Evolutionary conservation across 1,284 basidiomycete species (phyloP).

Genomic region (Pascua sp.): DNA sequence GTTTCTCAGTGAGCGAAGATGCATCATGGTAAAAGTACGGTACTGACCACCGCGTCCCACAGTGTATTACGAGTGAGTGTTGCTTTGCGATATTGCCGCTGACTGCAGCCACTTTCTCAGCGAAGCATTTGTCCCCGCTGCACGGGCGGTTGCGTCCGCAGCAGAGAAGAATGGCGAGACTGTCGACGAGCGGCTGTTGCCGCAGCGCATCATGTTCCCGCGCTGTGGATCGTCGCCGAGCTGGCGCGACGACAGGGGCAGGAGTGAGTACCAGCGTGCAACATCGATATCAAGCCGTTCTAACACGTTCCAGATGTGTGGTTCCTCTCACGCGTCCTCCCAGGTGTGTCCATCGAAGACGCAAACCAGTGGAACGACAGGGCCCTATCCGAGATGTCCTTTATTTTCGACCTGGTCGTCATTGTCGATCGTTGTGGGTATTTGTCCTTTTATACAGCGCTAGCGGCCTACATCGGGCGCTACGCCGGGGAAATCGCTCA

Average conservation of each 20-base stretch:
- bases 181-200: slow-evolving; percentile 4
- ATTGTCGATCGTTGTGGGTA: slow-evolving; percentile 45
- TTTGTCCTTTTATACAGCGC: no score
- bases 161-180: not conserved
- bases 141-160: slow-evolving; percentile 22
- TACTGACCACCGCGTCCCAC: not conserved
- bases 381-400: slow-evolving; percentile 24
- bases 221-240: slow-evolving; percentile 25
- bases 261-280: slow-evolving; percentile 23
- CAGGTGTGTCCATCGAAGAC: slow-evolving; percentile 37
- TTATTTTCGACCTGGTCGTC: slow-evolving; percentile 41
- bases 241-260: slow-evolving; percentile 35
- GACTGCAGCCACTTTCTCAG: slow-evolving; percentile 31
- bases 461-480: not conserved
- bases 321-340: slow-evolving; percentile 35
- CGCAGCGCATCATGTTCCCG: slow-evolving; percentile 36
- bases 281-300: not conserved
- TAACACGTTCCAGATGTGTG: slow-evolving; percentile 32
- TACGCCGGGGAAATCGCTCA: no score
- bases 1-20: slow-evolving; percentile 20
- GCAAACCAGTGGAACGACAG: slow-evolving; percentile 30
- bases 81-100: not conserved
- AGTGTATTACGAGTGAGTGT: slow-evolving; percentile 29
- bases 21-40: not conserved
- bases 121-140: slow-evolving; percentile 35